Evolutionary conservation across 805 yeast species (phyloP), one percentile per base, ranked within the genome.

Genomic region (Zygoascus tannicola): DNA sequence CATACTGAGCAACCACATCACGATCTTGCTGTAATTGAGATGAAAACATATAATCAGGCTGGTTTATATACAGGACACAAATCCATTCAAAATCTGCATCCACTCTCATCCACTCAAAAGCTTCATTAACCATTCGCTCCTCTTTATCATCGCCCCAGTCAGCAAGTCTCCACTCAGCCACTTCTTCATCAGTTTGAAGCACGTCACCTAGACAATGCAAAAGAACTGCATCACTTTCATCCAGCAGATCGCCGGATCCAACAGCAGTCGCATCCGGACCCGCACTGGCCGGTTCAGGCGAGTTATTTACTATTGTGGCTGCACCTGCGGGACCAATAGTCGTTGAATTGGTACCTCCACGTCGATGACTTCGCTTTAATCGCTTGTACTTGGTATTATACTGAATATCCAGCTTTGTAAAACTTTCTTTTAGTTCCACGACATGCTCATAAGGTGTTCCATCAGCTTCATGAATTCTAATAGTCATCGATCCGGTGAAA

Each of bases 1-100:
- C 95, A 35, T 78, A 64, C 56, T 92, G 99, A 0, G 99, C 98
- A 48, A 87, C 95, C 16, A 92, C 94, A 57, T 92, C 99, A 49
- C 96, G 68, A 63, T 92, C 99, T 58, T 87, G 94, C 53, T 85
- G 92, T 23, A 92, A 65, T 57, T 92, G 98, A 0, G 97, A 85
- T 1, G 86, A 84, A 59, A 75, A 92, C 97, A 92, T 92, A 57
- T 86, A 83, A 55, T 87, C 97, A 0, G 95, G 94, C 62, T 88
- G 96, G 53, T 80, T 85, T 28, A 92, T 76, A 46, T 78, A 72
- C 19, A 85, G 69, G 51, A 75, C 76, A 48, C 94, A 85, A 40
- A 92, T 81, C 99, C 99, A 92, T 60, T 92, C 98, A 56, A 81
- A 84, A 60, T 92, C 99, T 0, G 97, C 88, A 64, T 92, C 99